Conservation (phyloP, 2,329 filamentous ascomycete genomes). For the Aspergillus novofumigatus region DNA sequence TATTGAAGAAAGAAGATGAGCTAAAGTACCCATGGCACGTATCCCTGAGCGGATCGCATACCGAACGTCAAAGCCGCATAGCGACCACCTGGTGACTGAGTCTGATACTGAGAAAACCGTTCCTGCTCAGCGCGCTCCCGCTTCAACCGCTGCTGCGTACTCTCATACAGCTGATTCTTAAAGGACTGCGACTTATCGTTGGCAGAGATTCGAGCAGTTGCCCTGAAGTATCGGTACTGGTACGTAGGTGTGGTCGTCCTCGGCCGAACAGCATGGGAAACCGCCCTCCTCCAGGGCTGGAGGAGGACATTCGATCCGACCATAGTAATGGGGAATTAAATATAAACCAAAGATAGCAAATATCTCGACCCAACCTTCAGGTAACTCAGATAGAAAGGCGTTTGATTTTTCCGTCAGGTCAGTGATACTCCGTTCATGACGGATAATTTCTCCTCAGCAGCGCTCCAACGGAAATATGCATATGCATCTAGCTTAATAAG, state of each 20-base stretch:
- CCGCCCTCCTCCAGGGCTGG: conserved; percentile 10
- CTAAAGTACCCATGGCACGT: not conserved
- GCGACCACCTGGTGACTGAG: conserved; percentile 36
- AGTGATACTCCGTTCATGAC: not conserved
- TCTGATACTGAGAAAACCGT: conserved; percentile 44
- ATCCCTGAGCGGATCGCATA: conserved; percentile 13
- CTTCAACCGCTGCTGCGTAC: conserved; percentile 54
- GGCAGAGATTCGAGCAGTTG: conserved; percentile 15
- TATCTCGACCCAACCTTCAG: not conserved
- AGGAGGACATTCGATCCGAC: conserved; percentile 14
- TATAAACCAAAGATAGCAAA: not conserved
- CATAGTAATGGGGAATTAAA: conserved; percentile 12
- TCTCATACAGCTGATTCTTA: conserved; percentile 60
- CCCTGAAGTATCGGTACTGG: conserved; percentile 20
- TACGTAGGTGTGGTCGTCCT: conserved; percentile 6
- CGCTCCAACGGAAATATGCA: too few species aligned
- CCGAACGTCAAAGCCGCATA: conserved; percentile 37
- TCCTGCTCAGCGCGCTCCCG: conserved; percentile 56
- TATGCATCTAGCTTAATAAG: not conserved
- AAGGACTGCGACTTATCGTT: conserved; percentile 46
- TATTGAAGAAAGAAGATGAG: not conserved
- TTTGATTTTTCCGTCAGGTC: not conserved
- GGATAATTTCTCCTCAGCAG: not conserved
- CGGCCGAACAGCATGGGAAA: conserved; percentile 14
- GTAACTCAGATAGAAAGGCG: not conserved